Base-by-base conservation (phyloP, 192 early-diverging fungal genomes). In the Kappamyces sp. region DNA sequence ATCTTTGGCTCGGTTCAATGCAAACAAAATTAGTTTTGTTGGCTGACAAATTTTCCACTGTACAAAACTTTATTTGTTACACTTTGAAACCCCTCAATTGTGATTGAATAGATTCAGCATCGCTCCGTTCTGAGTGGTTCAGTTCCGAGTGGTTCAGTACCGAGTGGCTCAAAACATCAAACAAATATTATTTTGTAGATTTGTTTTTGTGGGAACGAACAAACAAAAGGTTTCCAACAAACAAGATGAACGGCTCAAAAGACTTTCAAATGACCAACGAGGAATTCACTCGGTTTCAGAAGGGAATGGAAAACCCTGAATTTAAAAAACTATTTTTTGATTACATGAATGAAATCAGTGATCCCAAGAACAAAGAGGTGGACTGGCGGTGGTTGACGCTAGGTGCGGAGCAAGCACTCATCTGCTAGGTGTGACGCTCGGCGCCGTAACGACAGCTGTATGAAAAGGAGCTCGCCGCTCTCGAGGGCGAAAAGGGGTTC, bases 311-410 rank as follows among this genome's bases (percentile, higher is more conserved):
- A 43, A 69, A 83, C 50, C 62, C 73, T 49, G 71, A 82, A 60
- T 83, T 83, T 54, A 63, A 70, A 15, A 66, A 75, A 8, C 60
- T 83, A 36, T 78, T 83, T 40, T 55, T 70, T 41, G 75, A 83
- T 15, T 83, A 82, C 48, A 62, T 83, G 60, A 35, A 82, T 15
- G 80, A 83, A 58, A 82, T 83, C 13, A 73, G 75, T 13, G 78
- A 83, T 64, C 80, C 80, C 8, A 55, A 73, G 49, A 82, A 82
- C 61, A 44, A 64, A 43, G 61, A 75, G 60, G 76, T 77, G 46
- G 2, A 10, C 44, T 47, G 10, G 15, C 3, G 15, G 38, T 9
- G 0, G 23, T 50, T 8, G 15, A 13, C 37, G 39, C 8, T 62
- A 37, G 1, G 1, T 51, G 5, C 23, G 6, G 44, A 35, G 1